phyloP scores from a whole-genome alignment of 2,329 filamentous ascomycete species.

The Hymenoscyphus repandus region DNA sequence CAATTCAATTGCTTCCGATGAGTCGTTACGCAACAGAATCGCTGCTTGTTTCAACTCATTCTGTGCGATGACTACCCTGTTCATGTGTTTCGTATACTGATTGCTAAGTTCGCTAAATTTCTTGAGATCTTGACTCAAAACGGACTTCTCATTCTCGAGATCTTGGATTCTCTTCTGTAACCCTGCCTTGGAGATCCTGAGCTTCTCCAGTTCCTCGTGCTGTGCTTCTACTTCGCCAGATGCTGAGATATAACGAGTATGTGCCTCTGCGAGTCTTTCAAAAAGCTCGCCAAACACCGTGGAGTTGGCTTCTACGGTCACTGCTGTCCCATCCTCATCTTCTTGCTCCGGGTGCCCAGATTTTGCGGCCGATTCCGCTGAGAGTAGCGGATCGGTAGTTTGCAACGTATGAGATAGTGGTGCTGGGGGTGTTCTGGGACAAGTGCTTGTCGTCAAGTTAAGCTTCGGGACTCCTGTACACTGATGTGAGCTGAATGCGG shows the following conservation, averaged over 20 bases:
- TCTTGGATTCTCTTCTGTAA: slow-evolving; percentile 7
- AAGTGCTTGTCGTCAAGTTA: too few relatives aligned
- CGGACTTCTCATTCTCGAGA: slow-evolving; percentile 13
- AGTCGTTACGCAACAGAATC: slow-evolving; percentile 6
- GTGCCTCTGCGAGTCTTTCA: too few relatives aligned
- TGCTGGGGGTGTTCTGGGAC: too few relatives aligned
- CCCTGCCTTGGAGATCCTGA: slow-evolving; percentile 3
- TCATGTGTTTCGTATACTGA: slow-evolving; percentile 31
- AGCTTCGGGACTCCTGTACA: too few relatives aligned
- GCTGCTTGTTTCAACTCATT: slow-evolving; percentile 18
- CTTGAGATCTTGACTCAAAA: slow-evolving; percentile 22
- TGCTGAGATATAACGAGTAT: too few relatives aligned
- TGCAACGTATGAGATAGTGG: too few relatives aligned
- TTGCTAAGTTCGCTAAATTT: slow-evolving; percentile 22
- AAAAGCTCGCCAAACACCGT: neutral
- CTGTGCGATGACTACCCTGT: slow-evolving; percentile 27
- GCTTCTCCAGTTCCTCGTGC: neutral
- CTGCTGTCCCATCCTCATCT: too few relatives aligned
- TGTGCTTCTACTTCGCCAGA: too few relatives aligned
- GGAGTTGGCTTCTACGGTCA: neutral
- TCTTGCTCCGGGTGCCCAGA: too few relatives aligned
- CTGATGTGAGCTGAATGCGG: too few relatives aligned
- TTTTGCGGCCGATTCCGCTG: too few relatives aligned
- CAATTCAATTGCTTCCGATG: neutral
- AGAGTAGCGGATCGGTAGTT: too few relatives aligned